Evolutionary conservation across 176 grass and related monocot species (phyloP).

Genomic region (Triticum urartu): DNA sequence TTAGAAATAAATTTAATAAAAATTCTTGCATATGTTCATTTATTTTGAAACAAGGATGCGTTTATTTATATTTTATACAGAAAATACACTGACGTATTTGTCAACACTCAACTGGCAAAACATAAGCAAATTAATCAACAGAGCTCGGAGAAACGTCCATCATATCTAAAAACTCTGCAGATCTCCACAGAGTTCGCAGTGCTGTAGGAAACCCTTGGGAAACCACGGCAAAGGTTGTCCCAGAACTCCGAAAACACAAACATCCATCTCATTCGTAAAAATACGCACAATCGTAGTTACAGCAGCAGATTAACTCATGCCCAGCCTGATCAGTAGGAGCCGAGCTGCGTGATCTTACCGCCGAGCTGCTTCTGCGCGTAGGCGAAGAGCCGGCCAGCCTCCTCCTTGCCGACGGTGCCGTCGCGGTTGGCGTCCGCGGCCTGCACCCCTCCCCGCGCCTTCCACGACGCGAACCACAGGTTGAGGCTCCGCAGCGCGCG

Average conservation of each 20-base stretch:
- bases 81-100: no score
- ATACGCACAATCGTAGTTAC: neutral
- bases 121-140: no score
- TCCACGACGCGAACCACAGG: constrained; percentile 72
- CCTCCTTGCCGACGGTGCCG: constrained; percentile 41
- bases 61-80: no score
- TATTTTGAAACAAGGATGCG: no score
- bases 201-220: neutral
- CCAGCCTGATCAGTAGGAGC: neutral
- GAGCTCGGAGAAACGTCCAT: no score
- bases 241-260: neutral
- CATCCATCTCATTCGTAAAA: neutral
- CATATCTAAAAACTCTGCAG: no score
- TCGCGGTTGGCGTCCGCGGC: constrained; percentile 51
- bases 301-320: neutral
- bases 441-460: constrained; percentile 50
- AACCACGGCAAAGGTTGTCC: neutral
- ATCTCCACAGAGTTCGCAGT: neutral
- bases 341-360: constrained; percentile 60
- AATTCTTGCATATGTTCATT: no score
- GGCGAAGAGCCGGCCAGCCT: constrained; percentile 40
- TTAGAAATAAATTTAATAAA: no score
- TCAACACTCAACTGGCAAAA: no score
- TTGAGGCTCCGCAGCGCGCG: constrained; percentile 57
- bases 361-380: constrained; percentile 61